Conservation (phyloP, 805 yeast species). For the Saccharomycopsis lassenensis region DNA sequence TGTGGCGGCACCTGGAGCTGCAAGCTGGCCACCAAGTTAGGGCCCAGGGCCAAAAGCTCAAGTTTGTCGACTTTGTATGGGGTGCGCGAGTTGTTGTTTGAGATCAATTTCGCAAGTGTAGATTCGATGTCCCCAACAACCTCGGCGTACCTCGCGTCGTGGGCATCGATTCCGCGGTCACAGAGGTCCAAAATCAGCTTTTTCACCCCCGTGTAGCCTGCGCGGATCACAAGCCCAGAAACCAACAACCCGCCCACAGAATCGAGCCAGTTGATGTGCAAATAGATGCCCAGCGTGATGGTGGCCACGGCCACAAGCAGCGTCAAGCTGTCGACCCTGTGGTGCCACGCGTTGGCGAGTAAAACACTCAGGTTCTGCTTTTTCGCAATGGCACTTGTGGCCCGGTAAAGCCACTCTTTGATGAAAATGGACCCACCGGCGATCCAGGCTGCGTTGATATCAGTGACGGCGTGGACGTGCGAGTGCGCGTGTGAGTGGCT, state of each 20-base stretch:
- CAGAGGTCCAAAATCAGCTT: conserved; percentile 65
- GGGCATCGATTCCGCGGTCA: conserved; percentile 53
- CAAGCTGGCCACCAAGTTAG: conserved; percentile 34
- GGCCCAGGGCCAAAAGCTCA: conserved; percentile 46
- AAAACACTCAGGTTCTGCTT: conserved; percentile 77
- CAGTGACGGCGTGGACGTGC: conserved; percentile 34
- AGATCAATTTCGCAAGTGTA: conserved; percentile 25
- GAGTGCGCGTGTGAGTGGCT: conserved; percentile 28
- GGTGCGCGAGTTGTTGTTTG: conserved; percentile 31
- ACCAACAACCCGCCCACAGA: conserved; percentile 88
- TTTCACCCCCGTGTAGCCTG: conserved; percentile 69
- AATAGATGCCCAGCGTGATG: conserved; percentile 72
- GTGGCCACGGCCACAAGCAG: conserved; percentile 84
- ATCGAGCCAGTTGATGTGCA: conserved; percentile 76
- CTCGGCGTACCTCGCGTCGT: conserved; percentile 37
- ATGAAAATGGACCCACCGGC: conserved; percentile 81
- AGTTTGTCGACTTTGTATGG: conserved; percentile 31
- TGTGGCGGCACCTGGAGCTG: conserved; percentile 31
- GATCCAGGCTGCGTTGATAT: conserved; percentile 92
- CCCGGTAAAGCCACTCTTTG: conserved; percentile 80
- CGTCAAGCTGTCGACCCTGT: conserved; percentile 86
- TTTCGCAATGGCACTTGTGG: conserved; percentile 72
- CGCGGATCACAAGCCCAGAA: conserved; percentile 68
- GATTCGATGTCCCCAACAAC: conserved; percentile 31
- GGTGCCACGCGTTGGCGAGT: conserved; percentile 98